Evolutionary conservation across 2,329 filamentous ascomycete species (phyloP).

Genomic region (Didymosphaeria variabile): DNA sequence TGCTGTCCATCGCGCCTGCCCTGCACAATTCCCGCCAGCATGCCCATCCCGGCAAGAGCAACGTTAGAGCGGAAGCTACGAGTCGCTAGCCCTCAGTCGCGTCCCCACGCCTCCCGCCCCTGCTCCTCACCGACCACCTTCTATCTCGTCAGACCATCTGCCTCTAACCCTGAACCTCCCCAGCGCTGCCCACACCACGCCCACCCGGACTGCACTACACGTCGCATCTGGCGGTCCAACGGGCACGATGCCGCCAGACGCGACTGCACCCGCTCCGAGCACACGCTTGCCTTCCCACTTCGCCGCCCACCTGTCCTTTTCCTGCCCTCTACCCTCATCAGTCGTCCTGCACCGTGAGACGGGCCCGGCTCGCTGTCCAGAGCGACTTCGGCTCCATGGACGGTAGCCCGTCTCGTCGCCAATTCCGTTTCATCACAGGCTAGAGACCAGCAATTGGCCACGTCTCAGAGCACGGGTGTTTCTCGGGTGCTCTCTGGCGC

Average conservation of each 20-base stretch:
- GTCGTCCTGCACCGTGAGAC: not conserved
- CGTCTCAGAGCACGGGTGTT: conserved; percentile 33
- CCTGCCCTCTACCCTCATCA: not conserved
- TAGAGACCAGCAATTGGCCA: conserved; percentile 32
- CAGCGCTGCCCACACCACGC: no score
- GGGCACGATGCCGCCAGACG: conserved; percentile 8
- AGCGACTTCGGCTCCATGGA: not conserved
- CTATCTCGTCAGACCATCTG: not conserved
- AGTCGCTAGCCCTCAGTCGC: conserved; percentile 1
- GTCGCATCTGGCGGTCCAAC: conserved; percentile 4
- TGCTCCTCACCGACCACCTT: conserved; percentile 7
- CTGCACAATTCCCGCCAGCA: conserved; percentile 4
- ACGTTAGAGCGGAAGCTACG: conserved; percentile 11
- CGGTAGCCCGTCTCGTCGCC: conserved; percentile 17
- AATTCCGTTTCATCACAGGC: conserved; percentile 26
- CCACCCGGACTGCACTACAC: no score
- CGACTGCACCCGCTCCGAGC: conserved; percentile 1
- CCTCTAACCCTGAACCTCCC: not conserved
- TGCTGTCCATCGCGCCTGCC: conserved; percentile 7
- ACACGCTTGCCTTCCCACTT: not conserved
- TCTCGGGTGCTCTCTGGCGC: not conserved
- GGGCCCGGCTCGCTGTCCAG: not conserved
- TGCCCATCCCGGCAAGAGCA: conserved; percentile 1
- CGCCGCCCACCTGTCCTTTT: not conserved
- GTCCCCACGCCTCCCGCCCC: conserved; percentile 5